A percentile compares a stretch with the other conserved stretches of the same genome.
Conservation (phyloP, 2,329 filamentous ascomycete genomes). For the Pestalotiopsis sp. region DNA sequence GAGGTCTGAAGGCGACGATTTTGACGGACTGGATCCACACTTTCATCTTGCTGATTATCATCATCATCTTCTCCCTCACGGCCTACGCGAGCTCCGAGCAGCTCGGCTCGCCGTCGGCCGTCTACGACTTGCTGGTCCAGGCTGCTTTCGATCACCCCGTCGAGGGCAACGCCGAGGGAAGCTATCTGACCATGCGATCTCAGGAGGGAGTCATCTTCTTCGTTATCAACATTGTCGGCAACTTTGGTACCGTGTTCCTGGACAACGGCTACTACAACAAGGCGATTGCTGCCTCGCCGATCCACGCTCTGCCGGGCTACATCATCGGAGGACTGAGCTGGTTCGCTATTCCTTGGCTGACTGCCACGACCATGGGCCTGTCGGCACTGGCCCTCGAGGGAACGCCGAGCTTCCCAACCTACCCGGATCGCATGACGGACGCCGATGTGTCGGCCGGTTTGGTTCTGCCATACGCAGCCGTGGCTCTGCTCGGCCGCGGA, state of each 20-base stretch:
- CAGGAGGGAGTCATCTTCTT: conserved; percentile 86
- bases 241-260: conserved; percentile 83
- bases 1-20: conserved; percentile 85
- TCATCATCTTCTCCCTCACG: conserved; percentile 82
- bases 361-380: conserved; percentile 86
- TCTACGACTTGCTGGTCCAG: conserved; percentile 77
- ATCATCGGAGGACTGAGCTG: conserved; percentile 84
- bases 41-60: conserved; percentile 81
- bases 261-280: conserved; percentile 95
- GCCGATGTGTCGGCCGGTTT: conserved; percentile 81
- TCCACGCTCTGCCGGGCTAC: conserved; percentile 86
- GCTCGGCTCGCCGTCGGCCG: conserved; percentile 74
- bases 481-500: conserved; percentile 79
- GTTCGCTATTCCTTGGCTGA: conserved; percentile 93
- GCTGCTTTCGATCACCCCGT: conserved; percentile 74
- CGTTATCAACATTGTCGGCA: conserved; percentile 85
- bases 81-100: conserved; percentile 74
- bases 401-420: conserved; percentile 73
- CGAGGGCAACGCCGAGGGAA: conserved; percentile 76
- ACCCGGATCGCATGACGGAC: conserved; percentile 69
- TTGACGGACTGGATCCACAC: conserved; percentile 87
- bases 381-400: conserved; percentile 79
- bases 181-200: conserved; percentile 85
- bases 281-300: conserved; percentile 84
- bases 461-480: conserved; percentile 82